Percentiles rank a stretch among this genome's conserved stretches.
phyloP scores from a whole-genome alignment of 1,139 yeast genomes.

The Lizanozyma gosingica region DNA sequence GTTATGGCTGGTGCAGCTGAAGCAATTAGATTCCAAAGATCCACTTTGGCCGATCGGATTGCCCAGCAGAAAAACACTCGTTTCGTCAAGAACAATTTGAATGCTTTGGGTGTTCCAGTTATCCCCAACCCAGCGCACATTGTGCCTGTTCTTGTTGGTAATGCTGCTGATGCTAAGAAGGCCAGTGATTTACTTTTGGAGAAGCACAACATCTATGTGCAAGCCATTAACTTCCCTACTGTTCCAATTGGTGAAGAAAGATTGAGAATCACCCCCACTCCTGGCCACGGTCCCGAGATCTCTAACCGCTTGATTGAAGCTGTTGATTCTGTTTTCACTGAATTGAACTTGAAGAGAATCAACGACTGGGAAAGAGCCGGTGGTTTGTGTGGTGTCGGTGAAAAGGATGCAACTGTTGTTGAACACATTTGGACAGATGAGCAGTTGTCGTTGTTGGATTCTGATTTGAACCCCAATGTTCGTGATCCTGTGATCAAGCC shows the following conservation, averaged over 20 bases:
- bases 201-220: constrained; percentile 85
- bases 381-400: constrained; percentile 87
- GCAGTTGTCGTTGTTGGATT: constrained; percentile 55
- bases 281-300: constrained; percentile 79
- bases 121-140: constrained; percentile 97
- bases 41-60: constrained; percentile 68
- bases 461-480: constrained; percentile 56
- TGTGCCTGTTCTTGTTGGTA: constrained; percentile 90
- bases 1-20: constrained; percentile 92
- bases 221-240: constrained; percentile 97
- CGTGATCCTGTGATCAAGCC: constrained; percentile 29
- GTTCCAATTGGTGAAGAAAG: constrained; percentile 95
- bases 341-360: constrained; percentile 66
- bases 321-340: constrained; percentile 70
- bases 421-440: constrained; percentile 77
- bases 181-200: constrained; percentile 86
- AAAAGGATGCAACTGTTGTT: constrained; percentile 32
- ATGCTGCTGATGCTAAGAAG: constrained; percentile 82
- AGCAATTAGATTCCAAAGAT: constrained; percentile 79
- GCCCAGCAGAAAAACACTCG: constrained; percentile 80
- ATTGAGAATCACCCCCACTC: constrained; percentile 94
- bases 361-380: constrained; percentile 72
- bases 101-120: constrained; percentile 77
- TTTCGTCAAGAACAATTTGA: constrained; percentile 69
- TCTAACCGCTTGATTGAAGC: constrained; percentile 72